A percentile compares a stretch with the other conserved stretches of the same genome.
Evolutionary conservation across 306 rosid species (phyloP).

Genomic region (Castanopsis chinensis): DNA sequence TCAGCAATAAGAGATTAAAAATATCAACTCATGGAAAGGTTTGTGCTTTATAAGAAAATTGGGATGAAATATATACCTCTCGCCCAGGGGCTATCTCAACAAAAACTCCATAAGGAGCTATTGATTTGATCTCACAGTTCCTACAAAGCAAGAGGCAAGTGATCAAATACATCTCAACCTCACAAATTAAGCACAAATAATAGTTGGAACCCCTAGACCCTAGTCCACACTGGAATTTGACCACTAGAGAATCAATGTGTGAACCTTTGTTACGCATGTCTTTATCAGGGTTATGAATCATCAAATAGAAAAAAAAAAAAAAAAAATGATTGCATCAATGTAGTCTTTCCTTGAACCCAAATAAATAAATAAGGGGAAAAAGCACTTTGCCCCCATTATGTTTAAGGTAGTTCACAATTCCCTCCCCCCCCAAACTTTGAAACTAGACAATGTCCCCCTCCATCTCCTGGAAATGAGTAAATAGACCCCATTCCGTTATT

Average conservation of each 20-base stretch:
- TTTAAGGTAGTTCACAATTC: too few species aligned
- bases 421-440: too few species aligned
- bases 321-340: neutral
- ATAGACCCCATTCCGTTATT: too few species aligned
- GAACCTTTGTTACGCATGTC: neutral
- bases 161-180: neutral
- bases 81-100: slow-evolving; percentile 97
- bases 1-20: neutral
- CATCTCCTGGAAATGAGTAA: too few species aligned
- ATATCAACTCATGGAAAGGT: neutral
- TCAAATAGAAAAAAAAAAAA: neutral
- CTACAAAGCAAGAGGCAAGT: slow-evolving; percentile 30
- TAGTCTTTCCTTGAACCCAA: slow-evolving; percentile 5
- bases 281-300: neutral
- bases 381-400: too few species aligned
- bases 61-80: slow-evolving; percentile 59
- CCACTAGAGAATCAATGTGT: neutral
- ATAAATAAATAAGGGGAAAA: neutral
- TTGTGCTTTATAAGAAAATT: slow-evolving; percentile 18
- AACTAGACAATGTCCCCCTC: too few species aligned
- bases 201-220: neutral
- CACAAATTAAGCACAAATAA: slow-evolving; percentile 4
- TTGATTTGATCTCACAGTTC: slow-evolving; percentile 86
- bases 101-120: slow-evolving; percentile 78
- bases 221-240: neutral